phyloP scores from a whole-genome alignment of 2,329 filamentous ascomycete genomes.

The Cladophialophora immunda region DNA sequence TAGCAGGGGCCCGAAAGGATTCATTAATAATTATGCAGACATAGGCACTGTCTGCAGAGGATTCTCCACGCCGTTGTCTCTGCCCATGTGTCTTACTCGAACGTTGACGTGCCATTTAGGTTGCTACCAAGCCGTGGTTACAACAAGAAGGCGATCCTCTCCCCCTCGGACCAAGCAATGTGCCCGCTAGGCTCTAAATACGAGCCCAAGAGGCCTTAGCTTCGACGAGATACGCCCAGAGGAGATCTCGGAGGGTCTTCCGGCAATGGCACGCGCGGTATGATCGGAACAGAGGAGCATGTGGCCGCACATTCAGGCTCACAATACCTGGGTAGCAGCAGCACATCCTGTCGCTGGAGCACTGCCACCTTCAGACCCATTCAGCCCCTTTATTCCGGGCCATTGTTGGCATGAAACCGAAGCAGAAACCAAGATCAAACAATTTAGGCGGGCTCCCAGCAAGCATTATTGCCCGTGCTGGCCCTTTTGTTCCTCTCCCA shows the following conservation, averaged over 20 bases:
- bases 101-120: background rate
- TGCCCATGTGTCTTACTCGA: background rate
- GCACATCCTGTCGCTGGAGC: background rate
- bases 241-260: background rate
- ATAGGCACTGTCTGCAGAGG: background rate
- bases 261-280: background rate
- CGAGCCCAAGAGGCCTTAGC: background rate
- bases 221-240: background rate
- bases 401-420: background rate
- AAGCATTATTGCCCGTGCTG: background rate
- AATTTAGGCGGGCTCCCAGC: background rate
- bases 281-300: background rate
- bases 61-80: background rate
- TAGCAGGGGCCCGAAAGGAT: background rate
- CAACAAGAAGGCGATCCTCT: background rate
- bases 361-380: background rate
- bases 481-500: background rate
- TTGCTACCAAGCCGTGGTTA: background rate
- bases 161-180: background rate
- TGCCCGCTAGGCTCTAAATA: background rate
- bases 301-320: background rate
- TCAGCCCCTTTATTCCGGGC: background rate
- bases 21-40: background rate
- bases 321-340: background rate
- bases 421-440: background rate